Evolutionary conservation across 495 filamentous ascomycete genomes (phyloP).

Genomic region (Penicillium lagena): DNA sequence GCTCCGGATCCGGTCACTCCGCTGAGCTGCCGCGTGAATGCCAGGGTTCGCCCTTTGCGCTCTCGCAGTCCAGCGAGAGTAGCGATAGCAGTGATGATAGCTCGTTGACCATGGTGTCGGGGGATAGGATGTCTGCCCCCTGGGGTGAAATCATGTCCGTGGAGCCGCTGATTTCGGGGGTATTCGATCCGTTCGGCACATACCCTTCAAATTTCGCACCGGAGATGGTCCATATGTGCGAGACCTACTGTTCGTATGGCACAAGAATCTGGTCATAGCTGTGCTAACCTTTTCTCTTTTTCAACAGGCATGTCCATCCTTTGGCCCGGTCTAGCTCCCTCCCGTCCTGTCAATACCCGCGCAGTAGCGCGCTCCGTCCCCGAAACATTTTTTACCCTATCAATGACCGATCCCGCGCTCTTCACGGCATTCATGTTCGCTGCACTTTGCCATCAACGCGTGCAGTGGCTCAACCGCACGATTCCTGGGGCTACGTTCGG

Average conservation of each 20-base stretch:
- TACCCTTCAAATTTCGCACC: slow-evolving; percentile 17
- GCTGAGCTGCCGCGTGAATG: neutral
- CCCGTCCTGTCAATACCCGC: slow-evolving; percentile 1
- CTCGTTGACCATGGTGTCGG: neutral
- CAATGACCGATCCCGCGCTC: slow-evolving; percentile 27
- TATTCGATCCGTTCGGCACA: slow-evolving; percentile 28
- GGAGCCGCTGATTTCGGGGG: slow-evolving; percentile 16
- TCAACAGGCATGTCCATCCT: slow-evolving; percentile 19
- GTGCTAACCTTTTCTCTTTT: neutral
- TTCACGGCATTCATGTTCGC: slow-evolving; percentile 34
- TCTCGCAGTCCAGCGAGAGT: slow-evolving; percentile 8
- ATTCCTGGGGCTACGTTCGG: slow-evolving; percentile 14
- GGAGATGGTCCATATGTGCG: slow-evolving; percentile 16
- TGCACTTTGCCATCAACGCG: slow-evolving; percentile 33
- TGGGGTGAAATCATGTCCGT: slow-evolving; percentile 8
- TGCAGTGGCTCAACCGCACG: slow-evolving; percentile 27
- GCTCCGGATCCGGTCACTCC: neutral
- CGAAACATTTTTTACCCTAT: slow-evolving; percentile 25
- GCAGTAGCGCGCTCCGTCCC: neutral
- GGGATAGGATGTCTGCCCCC: neutral
- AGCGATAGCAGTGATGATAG: slow-evolving; percentile 11
- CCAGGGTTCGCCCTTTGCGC: slow-evolving; percentile 6
- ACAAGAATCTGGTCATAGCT: neutral
- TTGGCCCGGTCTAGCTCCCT: slow-evolving; percentile 33
- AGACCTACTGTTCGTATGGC: slow-evolving; percentile 17